These are phyloP conservation scores for Chalciporus piperatus DNA, from an alignment of 768 basidiomycete genomes.

Conservation along the genomic window DNA sequence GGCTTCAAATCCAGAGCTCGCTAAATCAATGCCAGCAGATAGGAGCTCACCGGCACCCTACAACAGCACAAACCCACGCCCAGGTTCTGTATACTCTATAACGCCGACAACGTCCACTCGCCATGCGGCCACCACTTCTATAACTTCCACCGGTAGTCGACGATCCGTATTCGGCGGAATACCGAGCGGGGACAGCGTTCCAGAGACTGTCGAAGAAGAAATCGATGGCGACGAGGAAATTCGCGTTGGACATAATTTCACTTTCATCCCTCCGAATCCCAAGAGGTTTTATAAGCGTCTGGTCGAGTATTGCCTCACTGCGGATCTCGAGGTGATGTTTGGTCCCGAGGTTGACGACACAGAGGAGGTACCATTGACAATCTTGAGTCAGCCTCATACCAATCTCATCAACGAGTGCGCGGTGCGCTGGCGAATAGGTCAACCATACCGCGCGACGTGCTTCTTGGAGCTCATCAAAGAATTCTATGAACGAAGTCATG, in stretches of 20 bases:
- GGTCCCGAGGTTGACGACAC: slow-evolving; percentile 90
- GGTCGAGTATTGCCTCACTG: slow-evolving; percentile 75
- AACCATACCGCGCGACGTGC: slow-evolving; percentile 70
- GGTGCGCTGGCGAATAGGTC: slow-evolving; percentile 83
- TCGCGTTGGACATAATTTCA: slow-evolving; percentile 74
- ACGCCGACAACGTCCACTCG: slow-evolving; percentile 41
- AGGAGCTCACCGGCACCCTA: slow-evolving; percentile 13
- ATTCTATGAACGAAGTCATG: slow-evolving; percentile 84
- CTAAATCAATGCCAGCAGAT: slow-evolving; percentile 70
- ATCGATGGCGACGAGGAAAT: slow-evolving; percentile 66
- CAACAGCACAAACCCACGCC: slow-evolving; percentile 40
- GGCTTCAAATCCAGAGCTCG: slow-evolving; percentile 80
- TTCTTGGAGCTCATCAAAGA: slow-evolving; percentile 85
- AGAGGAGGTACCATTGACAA: slow-evolving; percentile 93
- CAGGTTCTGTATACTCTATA: slow-evolving; percentile 55
- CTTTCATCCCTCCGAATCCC: slow-evolving; percentile 88
- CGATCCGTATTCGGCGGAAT: slow-evolving; percentile 49
- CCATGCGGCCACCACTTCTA: slow-evolving; percentile 54
- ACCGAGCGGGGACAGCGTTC: slow-evolving; percentile 28
- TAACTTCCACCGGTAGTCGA: slow-evolving; percentile 66
- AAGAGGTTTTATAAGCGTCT: slow-evolving; percentile 82
- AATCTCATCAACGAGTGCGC: slow-evolving; percentile 88
- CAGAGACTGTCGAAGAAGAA: slow-evolving; percentile 37
- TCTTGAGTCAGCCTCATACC: slow-evolving; percentile 75
- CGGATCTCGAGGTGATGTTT: slow-evolving; percentile 87